These are phyloP conservation scores for Aciculoconidium aculeatum DNA, from an alignment of 805 yeast species.

Conservation along the genomic window DNA sequence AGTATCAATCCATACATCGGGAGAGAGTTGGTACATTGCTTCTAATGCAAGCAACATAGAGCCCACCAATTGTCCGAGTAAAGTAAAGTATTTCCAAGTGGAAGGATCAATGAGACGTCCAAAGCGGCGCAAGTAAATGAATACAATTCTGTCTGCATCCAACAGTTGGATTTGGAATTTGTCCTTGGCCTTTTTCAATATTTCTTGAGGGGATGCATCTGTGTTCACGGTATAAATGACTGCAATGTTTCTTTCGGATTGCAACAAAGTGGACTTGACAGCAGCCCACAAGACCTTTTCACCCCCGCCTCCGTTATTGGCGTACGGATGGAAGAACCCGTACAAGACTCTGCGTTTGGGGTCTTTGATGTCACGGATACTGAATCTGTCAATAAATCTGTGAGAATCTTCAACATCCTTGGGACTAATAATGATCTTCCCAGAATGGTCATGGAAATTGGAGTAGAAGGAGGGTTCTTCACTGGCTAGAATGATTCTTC, in stretches of 20 bases:
- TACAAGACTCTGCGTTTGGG: conserved; percentile 41
- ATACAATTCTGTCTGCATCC: conserved; percentile 49
- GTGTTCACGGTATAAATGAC: conserved; percentile 69
- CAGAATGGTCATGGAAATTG: conserved; percentile 23
- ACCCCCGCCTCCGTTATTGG: conserved; percentile 98
- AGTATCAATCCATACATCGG: conserved; percentile 93
- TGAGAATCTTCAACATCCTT: conserved; percentile 20
- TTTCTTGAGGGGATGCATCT: conserved; percentile 42
- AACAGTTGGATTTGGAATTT: conserved; percentile 48
- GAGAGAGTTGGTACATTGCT: conserved; percentile 62
- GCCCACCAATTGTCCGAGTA: conserved; percentile 85
- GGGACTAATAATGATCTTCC: conserved; percentile 29
- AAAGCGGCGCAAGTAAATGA: conserved; percentile 50
- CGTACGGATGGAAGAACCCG: conserved; percentile 94
- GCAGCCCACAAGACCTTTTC: conserved; percentile 97
- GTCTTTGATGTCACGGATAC: conserved; percentile 29
- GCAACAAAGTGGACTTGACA: conserved; percentile 58
- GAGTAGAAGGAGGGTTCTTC: conserved; percentile 32
- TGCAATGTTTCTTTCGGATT: conserved; percentile 46
- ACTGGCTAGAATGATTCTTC: conserved; percentile 33
- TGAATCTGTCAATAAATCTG: conserved; percentile 21
- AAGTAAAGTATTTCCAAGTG: conserved; percentile 74
- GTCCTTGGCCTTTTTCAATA: conserved; percentile 45
- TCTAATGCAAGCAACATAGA: conserved; percentile 62
- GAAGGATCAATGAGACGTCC: conserved; percentile 60